Conservation (phyloP, 108 stramenopile genomes). For the Schizochytrium sp. region DNA sequence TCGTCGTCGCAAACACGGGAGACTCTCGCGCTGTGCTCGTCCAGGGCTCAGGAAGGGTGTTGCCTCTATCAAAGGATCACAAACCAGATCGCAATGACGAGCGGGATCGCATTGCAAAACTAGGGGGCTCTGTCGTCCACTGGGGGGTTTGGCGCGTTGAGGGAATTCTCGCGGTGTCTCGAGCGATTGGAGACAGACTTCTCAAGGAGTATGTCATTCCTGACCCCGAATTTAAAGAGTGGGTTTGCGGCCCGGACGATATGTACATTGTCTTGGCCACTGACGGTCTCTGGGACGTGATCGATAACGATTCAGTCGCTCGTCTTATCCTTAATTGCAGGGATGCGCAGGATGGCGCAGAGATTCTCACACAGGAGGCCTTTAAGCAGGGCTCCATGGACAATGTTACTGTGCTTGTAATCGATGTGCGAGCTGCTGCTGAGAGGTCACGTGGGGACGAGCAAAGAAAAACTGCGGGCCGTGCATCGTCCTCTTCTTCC, state of each 20-base stretch:
- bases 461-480: background rate
- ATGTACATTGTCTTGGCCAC: conserved; percentile 37
- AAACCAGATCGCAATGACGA: conserved; percentile 39
- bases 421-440: background rate
- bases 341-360: background rate
- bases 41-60: background rate
- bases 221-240: conserved; percentile 17
- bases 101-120: conserved; percentile 17
- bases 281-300: conserved; percentile 43
- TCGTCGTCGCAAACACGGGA: conserved; percentile 34
- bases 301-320: conserved; percentile 28
- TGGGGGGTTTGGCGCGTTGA: conserved; percentile 41
- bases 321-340: background rate
- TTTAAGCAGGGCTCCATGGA: background rate
- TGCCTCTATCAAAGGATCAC: conserved; percentile 34
- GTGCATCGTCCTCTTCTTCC: background rate
- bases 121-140: conserved; percentile 30
- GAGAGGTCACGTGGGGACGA: background rate
- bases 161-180: conserved; percentile 36
- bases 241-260: conserved; percentile 1
- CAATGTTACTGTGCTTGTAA: conserved; percentile 24
- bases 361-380: conserved; percentile 8
- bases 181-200: conserved; percentile 37
- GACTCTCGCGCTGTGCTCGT: conserved; percentile 42
- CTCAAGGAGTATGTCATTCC: conserved; percentile 22